These are phyloP conservation scores for Phellopilus nigrolimitatus DNA, from an alignment of 1,284 basidiomycete genomes.

Conservation along the genomic window DNA sequence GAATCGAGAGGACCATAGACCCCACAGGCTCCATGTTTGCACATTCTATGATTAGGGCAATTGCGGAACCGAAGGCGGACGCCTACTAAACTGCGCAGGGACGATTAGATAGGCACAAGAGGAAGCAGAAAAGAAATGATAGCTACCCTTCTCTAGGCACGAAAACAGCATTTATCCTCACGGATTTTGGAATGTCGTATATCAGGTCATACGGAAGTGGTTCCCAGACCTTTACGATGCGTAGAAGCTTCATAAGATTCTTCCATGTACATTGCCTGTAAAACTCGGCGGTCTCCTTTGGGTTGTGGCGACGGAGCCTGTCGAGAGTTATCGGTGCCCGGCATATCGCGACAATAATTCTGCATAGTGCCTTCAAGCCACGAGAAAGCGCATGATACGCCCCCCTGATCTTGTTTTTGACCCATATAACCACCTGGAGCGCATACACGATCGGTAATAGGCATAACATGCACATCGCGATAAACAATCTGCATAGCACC, in stretches of 20 bases:
- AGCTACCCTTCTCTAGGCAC: background rate
- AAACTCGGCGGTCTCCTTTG: background rate
- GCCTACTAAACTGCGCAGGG: background rate
- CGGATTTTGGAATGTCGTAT: background rate
- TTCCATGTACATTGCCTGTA: background rate
- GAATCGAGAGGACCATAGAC: background rate
- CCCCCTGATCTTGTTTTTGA: no score
- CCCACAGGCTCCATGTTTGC: background rate
- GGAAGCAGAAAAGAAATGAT: background rate
- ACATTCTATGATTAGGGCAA: background rate
- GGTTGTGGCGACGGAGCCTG: background rate
- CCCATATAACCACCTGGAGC: no score
- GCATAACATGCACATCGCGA: no score
- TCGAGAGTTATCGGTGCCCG: background rate
- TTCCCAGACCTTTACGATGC: conserved; percentile 9
- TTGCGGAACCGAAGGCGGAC: conserved; percentile 10
- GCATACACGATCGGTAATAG: no score
- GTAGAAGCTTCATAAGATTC: conserved; percentile 2
- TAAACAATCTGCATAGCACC: no score
- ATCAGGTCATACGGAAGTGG: conserved; percentile 9
- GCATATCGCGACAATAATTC: background rate
- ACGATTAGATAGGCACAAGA: no score
- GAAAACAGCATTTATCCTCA: background rate
- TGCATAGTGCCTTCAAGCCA: no score
- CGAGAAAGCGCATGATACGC: no score